Conservation (phyloP, 305 asterid genomes). For the Solanum hybrid region DNA sequence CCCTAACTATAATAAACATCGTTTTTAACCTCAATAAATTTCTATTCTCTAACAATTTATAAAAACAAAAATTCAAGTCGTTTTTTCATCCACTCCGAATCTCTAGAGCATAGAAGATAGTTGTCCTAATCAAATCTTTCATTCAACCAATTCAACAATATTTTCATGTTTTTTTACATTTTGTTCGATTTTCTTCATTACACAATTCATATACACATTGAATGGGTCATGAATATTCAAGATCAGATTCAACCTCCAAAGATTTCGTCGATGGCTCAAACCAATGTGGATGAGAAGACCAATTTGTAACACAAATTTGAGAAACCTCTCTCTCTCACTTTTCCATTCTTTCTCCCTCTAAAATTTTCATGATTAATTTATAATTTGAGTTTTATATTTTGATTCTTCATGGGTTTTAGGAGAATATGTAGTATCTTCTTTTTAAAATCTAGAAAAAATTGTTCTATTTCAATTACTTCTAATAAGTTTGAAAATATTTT, state of each 20-base stretch:
- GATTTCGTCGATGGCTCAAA: background rate
- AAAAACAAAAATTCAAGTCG: background rate
- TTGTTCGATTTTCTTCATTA: background rate
- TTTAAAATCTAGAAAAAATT: too few species aligned
- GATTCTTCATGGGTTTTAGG: background rate
- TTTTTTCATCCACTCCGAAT: background rate
- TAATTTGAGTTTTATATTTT: too few species aligned
- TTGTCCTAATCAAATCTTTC: background rate
- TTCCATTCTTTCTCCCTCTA: background rate
- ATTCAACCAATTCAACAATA: background rate
- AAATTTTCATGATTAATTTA: too few species aligned
- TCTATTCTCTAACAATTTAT: too few species aligned
- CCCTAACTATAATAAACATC: too few species aligned
- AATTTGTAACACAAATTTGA: background rate
- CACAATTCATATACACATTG: background rate
- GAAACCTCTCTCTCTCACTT: background rate
- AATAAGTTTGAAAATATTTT: background rate
- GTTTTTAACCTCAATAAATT: too few species aligned
- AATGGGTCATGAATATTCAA: background rate
- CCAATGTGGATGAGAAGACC: background rate
- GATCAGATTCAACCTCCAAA: background rate
- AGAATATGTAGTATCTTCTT: background rate
- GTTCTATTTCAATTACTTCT: background rate
- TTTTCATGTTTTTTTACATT: background rate
- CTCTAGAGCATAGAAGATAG: background rate